Conservation (phyloP, 129 eudicot genomes). For the Pseudognaphalium luteoalbum region DNA sequence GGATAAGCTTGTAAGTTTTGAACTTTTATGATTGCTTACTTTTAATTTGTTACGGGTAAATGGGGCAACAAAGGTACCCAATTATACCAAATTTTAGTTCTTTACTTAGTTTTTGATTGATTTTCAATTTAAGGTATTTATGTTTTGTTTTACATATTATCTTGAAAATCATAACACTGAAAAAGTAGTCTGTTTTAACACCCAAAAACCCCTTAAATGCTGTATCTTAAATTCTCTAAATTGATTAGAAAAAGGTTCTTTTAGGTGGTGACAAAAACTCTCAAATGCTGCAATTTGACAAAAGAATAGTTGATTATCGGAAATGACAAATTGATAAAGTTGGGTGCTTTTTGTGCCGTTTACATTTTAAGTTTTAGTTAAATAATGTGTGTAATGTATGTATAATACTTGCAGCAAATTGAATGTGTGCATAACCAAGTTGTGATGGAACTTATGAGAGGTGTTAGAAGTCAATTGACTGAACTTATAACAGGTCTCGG, state of each 20-base stretch:
- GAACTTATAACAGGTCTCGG: conserved; percentile 90
- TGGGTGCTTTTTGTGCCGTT: too few relatives aligned
- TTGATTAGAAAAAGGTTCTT: too few relatives aligned
- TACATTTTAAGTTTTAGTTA: background rate
- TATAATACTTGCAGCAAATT: conserved; percentile 57
- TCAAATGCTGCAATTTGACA: too few relatives aligned
- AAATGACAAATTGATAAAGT: too few relatives aligned
- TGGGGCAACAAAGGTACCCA: background rate
- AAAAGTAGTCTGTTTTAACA: too few relatives aligned
- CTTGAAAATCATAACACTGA: too few relatives aligned
- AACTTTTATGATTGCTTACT: background rate
- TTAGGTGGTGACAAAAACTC: too few relatives aligned
- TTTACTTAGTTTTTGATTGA: too few relatives aligned
- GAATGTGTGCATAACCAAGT: conserved; percentile 84
- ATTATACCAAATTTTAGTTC: too few relatives aligned
- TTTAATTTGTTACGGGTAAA: background rate
- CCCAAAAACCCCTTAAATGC: too few relatives aligned
- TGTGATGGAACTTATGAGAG: conserved; percentile 97
- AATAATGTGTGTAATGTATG: background rate
- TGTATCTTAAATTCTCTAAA: too few relatives aligned
- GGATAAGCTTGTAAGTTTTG: conserved; percentile 69
- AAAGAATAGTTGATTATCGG: too few relatives aligned
- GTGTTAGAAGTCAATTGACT: conserved; percentile 81
- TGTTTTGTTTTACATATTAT: background rate
- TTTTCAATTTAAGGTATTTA: background rate